phyloP scores from a whole-genome alignment of 2,329 filamentous ascomycete genomes.

The Colletotrichum orbiculare region DNA sequence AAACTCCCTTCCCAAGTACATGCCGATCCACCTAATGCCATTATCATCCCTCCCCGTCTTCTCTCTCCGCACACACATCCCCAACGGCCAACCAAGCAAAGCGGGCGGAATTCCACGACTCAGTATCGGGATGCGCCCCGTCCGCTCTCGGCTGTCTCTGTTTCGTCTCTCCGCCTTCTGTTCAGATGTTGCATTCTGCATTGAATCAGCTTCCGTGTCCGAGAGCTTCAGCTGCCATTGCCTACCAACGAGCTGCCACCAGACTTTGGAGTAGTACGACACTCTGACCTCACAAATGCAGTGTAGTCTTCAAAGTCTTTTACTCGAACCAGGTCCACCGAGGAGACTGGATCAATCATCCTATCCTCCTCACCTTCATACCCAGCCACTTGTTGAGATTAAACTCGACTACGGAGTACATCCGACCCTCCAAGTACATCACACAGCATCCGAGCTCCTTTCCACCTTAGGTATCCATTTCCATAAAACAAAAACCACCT shows the following conservation, averaged over 20 bases:
- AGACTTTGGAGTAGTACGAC: slow-evolving; percentile 16
- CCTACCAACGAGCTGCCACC: slow-evolving; percentile 6
- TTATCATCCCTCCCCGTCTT: slow-evolving; percentile 6
- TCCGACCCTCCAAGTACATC: no score
- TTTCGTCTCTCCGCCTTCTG: slow-evolving; percentile 1
- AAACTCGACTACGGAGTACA: no score
- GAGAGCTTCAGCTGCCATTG: no score
- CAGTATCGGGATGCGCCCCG: no score
- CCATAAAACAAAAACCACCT: no score
- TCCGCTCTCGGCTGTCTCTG: neutral
- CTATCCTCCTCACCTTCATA: neutral
- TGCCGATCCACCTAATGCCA: slow-evolving; percentile 27
- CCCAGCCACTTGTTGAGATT: no score
- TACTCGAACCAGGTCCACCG: no score
- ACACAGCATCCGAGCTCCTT: no score
- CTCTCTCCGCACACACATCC: neutral
- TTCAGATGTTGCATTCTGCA: slow-evolving; percentile 21
- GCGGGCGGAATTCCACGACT: no score
- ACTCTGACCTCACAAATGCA: slow-evolving; percentile 6
- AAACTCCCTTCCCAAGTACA: slow-evolving; percentile 13
- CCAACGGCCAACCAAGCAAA: slow-evolving; percentile 9
- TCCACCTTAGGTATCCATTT: no score
- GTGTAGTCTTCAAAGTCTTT: no score
- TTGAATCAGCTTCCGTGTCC: slow-evolving; percentile 7
- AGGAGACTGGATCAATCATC: no score